Base-by-base conservation (phyloP, 768 basidiomycete species). In the Lactarius indigo region DNA sequence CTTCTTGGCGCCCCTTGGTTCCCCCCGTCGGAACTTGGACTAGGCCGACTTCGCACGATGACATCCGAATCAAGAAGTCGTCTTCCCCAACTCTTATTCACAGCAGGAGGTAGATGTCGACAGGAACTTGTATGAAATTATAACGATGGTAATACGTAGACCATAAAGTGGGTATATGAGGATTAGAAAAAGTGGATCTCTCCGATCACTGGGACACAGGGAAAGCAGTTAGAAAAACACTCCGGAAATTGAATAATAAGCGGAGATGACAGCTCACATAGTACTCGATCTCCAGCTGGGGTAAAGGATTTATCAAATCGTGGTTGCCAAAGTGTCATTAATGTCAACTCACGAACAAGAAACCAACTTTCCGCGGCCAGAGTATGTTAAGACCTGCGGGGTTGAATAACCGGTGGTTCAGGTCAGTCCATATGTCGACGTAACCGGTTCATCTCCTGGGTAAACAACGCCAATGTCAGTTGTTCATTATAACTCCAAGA, bases 211-310 rank as follows among this genome's bases (percentile, higher is more conserved):
- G 41, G 3, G n/a, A 55, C n/a, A 8, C 28, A 42, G 57, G 57
- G 41, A 64, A 67, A 26, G 42, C 58, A 54, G 56, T 65, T 44
- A 73, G 68, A 20, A 31, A 28, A 20, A 17, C 20, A 56, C 35
- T 13, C 47, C n/a, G 69, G 52, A 8, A 18, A 31, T 17, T 39
- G 10, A 23, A 0, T 5, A 64, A 63, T 5, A 64, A 63, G 26
- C n/a, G 5, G 37, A 26, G 30, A 26, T 50, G 35, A 15, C 52
- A 47, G 84, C 90, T 79, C 63, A 92, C 90, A 77, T 94, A 95
- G 79, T 94, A 95, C 73, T 98, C 96, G 65, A 98, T 92, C 80
- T 98, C 96, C 72, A 98, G 83, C 96, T 98, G 72, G 15, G 15
- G 61, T 39, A n/a, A 66, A 50, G 59, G 64, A 55, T 57, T 57